Base-by-base conservation (phyloP, 2,329 filamentous ascomycete genomes). In the Trichophaea hybrida region DNA sequence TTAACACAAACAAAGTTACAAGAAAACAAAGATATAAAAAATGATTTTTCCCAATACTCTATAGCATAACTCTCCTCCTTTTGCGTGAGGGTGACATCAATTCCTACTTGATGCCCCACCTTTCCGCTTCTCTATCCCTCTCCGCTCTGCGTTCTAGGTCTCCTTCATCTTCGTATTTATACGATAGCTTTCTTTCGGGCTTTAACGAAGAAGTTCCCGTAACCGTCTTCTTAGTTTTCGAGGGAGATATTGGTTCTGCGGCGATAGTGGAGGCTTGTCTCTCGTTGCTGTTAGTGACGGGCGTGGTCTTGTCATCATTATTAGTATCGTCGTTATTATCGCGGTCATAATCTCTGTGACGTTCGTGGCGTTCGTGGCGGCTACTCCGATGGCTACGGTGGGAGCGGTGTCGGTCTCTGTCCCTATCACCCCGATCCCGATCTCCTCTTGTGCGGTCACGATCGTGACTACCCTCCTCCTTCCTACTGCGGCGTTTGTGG, bases 141-240 rank as follows among this genome's bases (percentile, higher is more conserved):
- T 69, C 67, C 24, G 67, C 67, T 62, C 65, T 64, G 46, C 67
- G 56, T 52, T 68, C 67, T 31, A 68, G 64, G 48, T 68, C 64
- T 51, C 64, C 66, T 43, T 68, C 66, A 33, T 68, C 66, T 55
- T 69, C 67, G 44, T 69, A 69, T 60, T 66, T 68, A 57, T 68
- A 67, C 31, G 64, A 67, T 46, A 59, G 59, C 43, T 64, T 67
- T 55, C 66, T 65, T 32, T 56, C 32, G 46, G 57, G n/a, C 51
- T 37, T 17, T 3, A 17, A 3, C 24, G 24, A 24, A 2, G 46
- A 50, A 4, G n/a, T 2, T 24, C 24, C 46, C 12, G 46, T 10
- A 15, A 17, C n/a, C 24, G 46, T 53, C 50, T 53, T 32, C 50
- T 53, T 43, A 4, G 10, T 17, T 17, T 49, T 12, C 15, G 15